These are phyloP conservation scores for Hanseniaspora sp. DNA, from an alignment of 1,139 yeast species.

Conservation along the genomic window DNA sequence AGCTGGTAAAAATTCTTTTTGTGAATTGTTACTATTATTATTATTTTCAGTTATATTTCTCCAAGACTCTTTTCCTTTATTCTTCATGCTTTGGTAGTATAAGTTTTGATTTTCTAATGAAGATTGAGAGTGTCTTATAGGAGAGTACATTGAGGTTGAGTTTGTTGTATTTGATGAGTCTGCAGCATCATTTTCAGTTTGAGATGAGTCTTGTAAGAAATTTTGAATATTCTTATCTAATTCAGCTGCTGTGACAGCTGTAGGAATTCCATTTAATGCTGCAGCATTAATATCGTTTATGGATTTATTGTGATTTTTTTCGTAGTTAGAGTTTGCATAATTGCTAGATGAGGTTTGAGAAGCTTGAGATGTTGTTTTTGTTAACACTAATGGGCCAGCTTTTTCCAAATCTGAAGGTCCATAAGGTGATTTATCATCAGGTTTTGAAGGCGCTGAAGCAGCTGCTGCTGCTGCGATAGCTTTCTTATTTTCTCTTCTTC, in stretches of 20 bases:
- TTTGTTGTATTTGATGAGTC: conserved; percentile 15
- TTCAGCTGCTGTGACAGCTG: conserved; percentile 13
- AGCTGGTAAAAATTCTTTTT: background rate
- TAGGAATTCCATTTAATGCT: conserved; percentile 14
- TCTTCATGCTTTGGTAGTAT: conserved; percentile 14
- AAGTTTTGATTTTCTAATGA: conserved; percentile 12
- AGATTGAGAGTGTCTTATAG: conserved; percentile 16
- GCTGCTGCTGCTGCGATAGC: background rate
- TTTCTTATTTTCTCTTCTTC: conserved; percentile 25
- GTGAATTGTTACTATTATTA: background rate
- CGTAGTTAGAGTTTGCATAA: background rate
- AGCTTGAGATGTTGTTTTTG: background rate
- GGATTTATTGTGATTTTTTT: conserved; percentile 11
- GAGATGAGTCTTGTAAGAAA: conserved; percentile 13
- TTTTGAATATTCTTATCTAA: conserved; percentile 14
- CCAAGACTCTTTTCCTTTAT: conserved; percentile 16
- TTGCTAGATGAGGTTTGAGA: background rate
- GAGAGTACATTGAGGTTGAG: conserved; percentile 15
- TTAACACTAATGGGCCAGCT: background rate
- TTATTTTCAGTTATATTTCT: conserved; percentile 12
- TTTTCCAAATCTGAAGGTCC: conserved; percentile 3
- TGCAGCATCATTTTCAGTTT: conserved; percentile 9
- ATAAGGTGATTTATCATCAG: background rate
- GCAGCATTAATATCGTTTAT: conserved; percentile 14
- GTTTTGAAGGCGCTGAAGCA: background rate